Base-by-base conservation (phyloP, 176 grass and related monocot species). In the Dactylis glomerata region DNA sequence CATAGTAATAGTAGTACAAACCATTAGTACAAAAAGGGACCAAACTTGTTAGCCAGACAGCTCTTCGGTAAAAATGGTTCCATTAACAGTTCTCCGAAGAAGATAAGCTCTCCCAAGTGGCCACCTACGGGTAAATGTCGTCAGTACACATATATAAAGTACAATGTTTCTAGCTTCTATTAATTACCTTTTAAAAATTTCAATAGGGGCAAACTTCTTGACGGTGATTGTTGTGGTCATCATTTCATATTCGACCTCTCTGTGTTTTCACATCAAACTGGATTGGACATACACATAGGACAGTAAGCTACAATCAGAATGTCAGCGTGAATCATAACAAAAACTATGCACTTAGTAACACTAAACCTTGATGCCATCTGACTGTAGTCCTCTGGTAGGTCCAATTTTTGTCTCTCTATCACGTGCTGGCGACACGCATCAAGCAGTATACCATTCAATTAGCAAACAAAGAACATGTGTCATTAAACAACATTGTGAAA, bases 361-460 rank as follows among this genome's bases (percentile, higher is more conserved):
- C 71, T 31, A 10, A 20, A 75, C 71, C 71, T 75, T 75, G 27
- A 75, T 30, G 13, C 31, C 62, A 57, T 58, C 80, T 72, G 67
- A 17, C 73, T 58, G 17, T 1, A 44, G 24, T 72, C 51, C 33
- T 30, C 47, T 68, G 12, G 17, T 20, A 10, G 31, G 4, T 5
- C 1, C 66, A 82, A 57, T 41, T 72, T 71, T 16, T 72, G 9
- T 10, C 26, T 57, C 34, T 73, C 24, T 37, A 44, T 67, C 36
- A 57, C n/a, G 38, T 44, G 81, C 67, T 71, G 69, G 28, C 36
- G 10, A 6, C 67, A 82, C 3, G 4, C 32, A 41, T 82, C 81
- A 17, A 82, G 81, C 37, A 82, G 50, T 73, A 82, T 56, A 37
- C 66, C 49, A 41, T 66, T 66, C 33, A 82, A 28, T 66, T 82